Conservation (phyloP, 2,329 filamentous ascomycete species). For the Neofusicoccum laricinum region DNA sequence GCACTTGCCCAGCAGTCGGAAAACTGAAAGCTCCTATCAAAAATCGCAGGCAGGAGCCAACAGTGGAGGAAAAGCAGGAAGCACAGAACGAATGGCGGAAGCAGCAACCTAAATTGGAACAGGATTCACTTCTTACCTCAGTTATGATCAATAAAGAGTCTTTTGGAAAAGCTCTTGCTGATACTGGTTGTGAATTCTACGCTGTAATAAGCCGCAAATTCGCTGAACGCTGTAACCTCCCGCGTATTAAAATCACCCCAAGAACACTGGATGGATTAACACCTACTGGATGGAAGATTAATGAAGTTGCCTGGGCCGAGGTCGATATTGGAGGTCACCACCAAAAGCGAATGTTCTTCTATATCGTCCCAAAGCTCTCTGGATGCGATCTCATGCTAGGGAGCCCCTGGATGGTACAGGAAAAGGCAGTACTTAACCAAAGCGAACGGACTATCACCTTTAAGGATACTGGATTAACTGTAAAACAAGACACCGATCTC, state of each 20-base stretch:
- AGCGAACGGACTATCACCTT: not conserved
- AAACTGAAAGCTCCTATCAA: not conserved
- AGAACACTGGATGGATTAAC: not conserved
- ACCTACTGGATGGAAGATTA: not conserved
- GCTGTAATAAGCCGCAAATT: not conserved
- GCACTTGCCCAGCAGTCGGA: no score
- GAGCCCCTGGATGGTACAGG: not conserved
- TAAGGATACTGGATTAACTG: not conserved
- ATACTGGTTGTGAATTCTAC: not conserved
- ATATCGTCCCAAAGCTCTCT: not conserved
- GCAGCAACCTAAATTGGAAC: not conserved
- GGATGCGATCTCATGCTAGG: not conserved
- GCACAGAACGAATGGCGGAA: not conserved
- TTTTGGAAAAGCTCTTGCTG: not conserved
- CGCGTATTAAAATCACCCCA: not conserved
- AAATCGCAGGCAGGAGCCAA: not conserved
- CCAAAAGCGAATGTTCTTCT: not conserved
- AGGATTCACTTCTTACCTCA: not conserved
- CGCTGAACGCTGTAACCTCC: not conserved
- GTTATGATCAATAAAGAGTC: slow-evolving; percentile 8
- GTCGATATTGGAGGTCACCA: not conserved
- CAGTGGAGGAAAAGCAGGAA: not conserved
- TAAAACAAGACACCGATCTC: not conserved
- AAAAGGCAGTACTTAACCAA: not conserved
- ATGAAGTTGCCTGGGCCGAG: not conserved